These are phyloP conservation scores for Tetrahymena malaccensis DNA, from an alignment of 73 alveolate genomes.

Conservation along the genomic window DNA sequence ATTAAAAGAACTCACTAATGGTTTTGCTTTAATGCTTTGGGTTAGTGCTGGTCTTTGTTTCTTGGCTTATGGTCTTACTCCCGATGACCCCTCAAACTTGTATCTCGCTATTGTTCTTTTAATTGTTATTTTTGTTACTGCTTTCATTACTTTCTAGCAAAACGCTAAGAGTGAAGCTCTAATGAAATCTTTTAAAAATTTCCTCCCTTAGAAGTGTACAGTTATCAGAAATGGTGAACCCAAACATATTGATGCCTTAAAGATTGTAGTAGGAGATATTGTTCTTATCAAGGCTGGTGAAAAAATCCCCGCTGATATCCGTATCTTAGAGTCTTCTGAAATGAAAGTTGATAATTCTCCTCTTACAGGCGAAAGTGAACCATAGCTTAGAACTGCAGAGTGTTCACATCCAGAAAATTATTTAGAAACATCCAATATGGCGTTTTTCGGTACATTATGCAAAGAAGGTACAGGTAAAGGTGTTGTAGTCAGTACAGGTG, in stretches of 20 bases:
- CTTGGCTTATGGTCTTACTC: constrained; percentile 71
- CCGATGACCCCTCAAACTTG: constrained; percentile 51
- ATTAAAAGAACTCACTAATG: constrained; percentile 59
- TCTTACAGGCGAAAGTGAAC: constrained; percentile 90
- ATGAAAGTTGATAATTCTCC: constrained; percentile 91
- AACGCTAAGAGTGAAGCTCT: constrained; percentile 77
- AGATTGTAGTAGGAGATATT: constrained; percentile 94
- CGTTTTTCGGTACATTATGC: constrained; percentile 85
- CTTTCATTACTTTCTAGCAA: constrained; percentile 61
- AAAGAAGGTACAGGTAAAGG: constrained; percentile 90
- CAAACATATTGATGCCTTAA: constrained; percentile 54
- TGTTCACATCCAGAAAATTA: constrained; percentile 74
- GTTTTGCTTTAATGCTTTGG: constrained; percentile 79
- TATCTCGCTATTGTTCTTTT: constrained; percentile 75
- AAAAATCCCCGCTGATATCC: constrained; percentile 93
- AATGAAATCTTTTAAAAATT: constrained; percentile 74
- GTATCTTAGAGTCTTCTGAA: constrained; percentile 75
- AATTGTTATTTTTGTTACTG: constrained; percentile 67
- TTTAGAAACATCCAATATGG: constrained; percentile 75
- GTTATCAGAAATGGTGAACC: constrained; percentile 74
- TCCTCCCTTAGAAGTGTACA: constrained; percentile 38
- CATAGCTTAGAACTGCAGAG: constrained; percentile 54
- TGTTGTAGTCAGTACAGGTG: constrained; percentile 85
- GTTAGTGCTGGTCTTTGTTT: constrained; percentile 73
- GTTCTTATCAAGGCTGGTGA: constrained; percentile 85